phyloP scores from a whole-genome alignment of 345 rosid species.

The Draba incana region DNA sequence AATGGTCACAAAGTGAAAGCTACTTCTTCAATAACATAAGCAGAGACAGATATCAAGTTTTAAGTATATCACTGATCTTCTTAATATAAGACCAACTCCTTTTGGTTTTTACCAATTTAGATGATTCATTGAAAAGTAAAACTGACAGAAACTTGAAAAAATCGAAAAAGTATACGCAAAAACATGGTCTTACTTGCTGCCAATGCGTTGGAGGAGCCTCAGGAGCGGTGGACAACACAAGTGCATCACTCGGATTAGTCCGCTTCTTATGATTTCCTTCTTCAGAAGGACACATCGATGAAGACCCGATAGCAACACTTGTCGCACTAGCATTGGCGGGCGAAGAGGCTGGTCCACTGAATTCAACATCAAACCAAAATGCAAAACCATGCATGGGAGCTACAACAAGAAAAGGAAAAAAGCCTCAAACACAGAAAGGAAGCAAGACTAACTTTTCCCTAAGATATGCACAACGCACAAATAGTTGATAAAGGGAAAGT shows the following conservation, averaged over 20 bases:
- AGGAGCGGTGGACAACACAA: constrained; percentile 87
- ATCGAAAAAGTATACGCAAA: constrained; percentile 4
- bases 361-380: constrained; percentile 98
- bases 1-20: constrained; percentile 12
- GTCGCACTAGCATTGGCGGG: constrained; percentile 39
- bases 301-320: constrained; percentile 43
- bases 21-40: constrained; percentile 7
- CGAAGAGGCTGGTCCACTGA: constrained; percentile 55
- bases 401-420: constrained; percentile 44
- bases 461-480: constrained; percentile 6
- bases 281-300: constrained; percentile 45
- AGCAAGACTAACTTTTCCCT: constrained; percentile 20
- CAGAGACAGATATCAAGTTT: not conserved
- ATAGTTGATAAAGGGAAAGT: constrained; percentile 17
- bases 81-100: constrained; percentile 4
- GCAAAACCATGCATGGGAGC: constrained; percentile 99
- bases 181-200: constrained; percentile 75
- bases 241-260: constrained; percentile 63
- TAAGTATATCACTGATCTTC: not conserved
- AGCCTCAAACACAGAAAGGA: constrained; percentile 24
- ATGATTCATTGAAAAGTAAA: constrained; percentile 16
- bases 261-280: constrained; percentile 73
- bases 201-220: constrained; percentile 96
- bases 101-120: constrained; percentile 11
- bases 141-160: not conserved